Evolutionary conservation across 768 basidiomycete genomes (phyloP).

Genomic region (Russula sp.): DNA sequence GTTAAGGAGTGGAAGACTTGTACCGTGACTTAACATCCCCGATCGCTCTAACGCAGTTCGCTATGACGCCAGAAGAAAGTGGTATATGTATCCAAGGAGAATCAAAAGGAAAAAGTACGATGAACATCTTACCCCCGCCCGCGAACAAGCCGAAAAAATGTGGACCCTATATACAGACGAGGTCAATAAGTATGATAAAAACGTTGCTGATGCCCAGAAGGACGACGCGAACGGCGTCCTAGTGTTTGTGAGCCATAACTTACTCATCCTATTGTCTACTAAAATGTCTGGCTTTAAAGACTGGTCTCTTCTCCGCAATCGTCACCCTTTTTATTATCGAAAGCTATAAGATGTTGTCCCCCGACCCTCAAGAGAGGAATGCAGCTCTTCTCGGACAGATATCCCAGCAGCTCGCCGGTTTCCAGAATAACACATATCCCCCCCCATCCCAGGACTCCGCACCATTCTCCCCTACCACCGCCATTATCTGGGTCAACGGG

Average conservation of each 20-base stretch:
- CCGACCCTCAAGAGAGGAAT: conserved; percentile 1
- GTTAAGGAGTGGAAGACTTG: too few relatives aligned
- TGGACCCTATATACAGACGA: conserved; percentile 10
- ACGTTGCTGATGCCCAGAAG: background rate
- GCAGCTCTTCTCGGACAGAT: conserved; percentile 6
- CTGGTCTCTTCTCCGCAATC: conserved; percentile 24
- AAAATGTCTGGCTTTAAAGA: conserved; percentile 8
- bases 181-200: conserved; percentile 1
- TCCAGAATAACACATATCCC: background rate
- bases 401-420: conserved; percentile 6
- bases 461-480: background rate
- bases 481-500: conserved; percentile 9
- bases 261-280: too few relatives aligned
- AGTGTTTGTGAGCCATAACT: conserved; percentile 13
- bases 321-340: conserved; percentile 21
- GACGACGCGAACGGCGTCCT: conserved; percentile 10
- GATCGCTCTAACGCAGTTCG: too few relatives aligned
- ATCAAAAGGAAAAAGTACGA: too few relatives aligned
- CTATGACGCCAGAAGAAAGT: too few relatives aligned
- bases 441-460: background rate
- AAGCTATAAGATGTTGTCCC: conserved; percentile 18
- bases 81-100: too few relatives aligned
- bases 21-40: background rate
- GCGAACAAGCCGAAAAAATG: background rate
- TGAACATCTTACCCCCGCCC: background rate